Evolutionary conservation across 495 filamentous ascomycete species (phyloP), one percentile per base, ranked within the genome.

Genomic region (Trypethelium eluteriae): DNA sequence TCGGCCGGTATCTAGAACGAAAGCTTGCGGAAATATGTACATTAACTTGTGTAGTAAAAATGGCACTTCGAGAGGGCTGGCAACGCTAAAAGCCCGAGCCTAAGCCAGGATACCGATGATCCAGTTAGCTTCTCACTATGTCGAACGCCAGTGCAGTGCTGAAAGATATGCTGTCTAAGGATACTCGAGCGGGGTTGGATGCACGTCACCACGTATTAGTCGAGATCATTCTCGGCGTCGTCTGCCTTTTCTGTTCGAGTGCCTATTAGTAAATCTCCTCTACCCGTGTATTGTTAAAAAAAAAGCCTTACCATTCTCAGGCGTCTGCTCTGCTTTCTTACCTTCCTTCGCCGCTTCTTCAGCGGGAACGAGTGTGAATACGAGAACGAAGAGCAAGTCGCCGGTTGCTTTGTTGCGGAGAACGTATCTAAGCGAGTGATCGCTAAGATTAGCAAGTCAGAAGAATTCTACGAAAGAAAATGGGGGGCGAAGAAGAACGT

Each of bases 381-480:
- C 72, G 16, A 98, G 81, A 35, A 93, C 90, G 34, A 96, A 81
- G 71, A 94, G 90, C 32, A 88, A 81, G 32, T 87, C 82, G 34
- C 82, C 82, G 5, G 88, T 92, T 4, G 77, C 76, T 41, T 82
- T 81, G 73, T 96, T 88, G 71, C 89, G 93, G 68, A 98, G 82
- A 44, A 92, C 88, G 80, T 96, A 98, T 79, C 92, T 91, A 76
- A 91, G 80, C 64, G 82, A 80, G 76, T 92, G 88, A 77, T 82
- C 81, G 78, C 81, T 85, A 75, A 41, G 67, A 70, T 68, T 71
- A 71, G 70, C 49, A 68, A 70, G 69, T 63, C 59, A 66, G 46
- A 66, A 62, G 57, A 34, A 2, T 53, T 53, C 12, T 53, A 5
- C 11, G 11, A 68, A 61, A 62, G n/a, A 35, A 53, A 61, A 41